These are phyloP conservation scores for Aspergillus alliaceus DNA, from an alignment of 2,329 filamentous ascomycete species.

Conservation along the genomic window DNA sequence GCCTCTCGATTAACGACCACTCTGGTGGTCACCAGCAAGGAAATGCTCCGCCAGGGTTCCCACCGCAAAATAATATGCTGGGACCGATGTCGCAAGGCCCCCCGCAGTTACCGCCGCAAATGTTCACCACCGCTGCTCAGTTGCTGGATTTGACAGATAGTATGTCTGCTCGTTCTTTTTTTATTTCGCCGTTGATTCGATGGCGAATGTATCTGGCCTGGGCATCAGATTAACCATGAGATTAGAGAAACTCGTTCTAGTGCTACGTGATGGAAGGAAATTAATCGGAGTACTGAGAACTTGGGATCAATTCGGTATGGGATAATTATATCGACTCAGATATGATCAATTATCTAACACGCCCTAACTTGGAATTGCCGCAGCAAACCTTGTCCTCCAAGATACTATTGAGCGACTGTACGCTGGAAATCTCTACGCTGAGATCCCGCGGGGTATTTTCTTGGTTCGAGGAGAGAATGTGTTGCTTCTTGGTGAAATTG, in stretches of 20 bases:
- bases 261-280: constrained; percentile 90
- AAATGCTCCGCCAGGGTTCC: constrained; percentile 28
- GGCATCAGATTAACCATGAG: neutral
- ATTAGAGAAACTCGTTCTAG: constrained; percentile 91
- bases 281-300: constrained; percentile 87
- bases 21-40: constrained; percentile 28
- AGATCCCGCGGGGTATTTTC: constrained; percentile 83
- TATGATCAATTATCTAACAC: neutral
- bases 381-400: constrained; percentile 93
- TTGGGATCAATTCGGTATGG: constrained; percentile 95
- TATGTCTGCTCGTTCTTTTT: constrained; percentile 50
- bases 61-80: constrained; percentile 26
- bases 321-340: neutral
- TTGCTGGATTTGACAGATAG: constrained; percentile 95
- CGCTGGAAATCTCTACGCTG: constrained; percentile 72
- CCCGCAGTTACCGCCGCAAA: constrained; percentile 68
- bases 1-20: constrained; percentile 36
- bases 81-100: constrained; percentile 39
- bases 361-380: neutral
- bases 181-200: neutral
- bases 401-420: constrained; percentile 90
- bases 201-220: neutral
- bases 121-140: constrained; percentile 97
- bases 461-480: constrained; percentile 96
- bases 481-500: constrained; percentile 88